Percentiles rank a stretch among this genome's conserved stretches.
Conservation (phyloP, 1,139 yeast species). For the Pichia sp. region DNA sequence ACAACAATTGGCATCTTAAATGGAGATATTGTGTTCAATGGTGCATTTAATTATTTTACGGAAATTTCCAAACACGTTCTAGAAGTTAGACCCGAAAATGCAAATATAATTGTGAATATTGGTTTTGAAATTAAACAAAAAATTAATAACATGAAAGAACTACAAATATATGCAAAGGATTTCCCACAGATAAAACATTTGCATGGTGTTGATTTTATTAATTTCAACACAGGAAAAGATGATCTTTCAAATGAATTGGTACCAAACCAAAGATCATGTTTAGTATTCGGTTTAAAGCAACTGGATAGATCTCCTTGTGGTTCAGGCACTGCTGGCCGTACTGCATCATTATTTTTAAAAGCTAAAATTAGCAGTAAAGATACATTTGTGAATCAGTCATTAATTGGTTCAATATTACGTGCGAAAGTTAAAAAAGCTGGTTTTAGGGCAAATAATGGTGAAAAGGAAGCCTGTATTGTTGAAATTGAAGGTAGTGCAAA, state of each 20-base stretch:
- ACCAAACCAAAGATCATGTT: conserved; percentile 18
- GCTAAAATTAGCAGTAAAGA: conserved; percentile 8
- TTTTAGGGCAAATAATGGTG: conserved; percentile 17
- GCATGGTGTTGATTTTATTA: conserved; percentile 21
- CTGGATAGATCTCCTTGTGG: conserved; percentile 28
- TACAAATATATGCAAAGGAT: conserved; percentile 19
- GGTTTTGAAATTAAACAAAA: conserved; percentile 20
- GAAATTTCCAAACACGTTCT: conserved; percentile 13
- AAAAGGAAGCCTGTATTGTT: conserved; percentile 20
- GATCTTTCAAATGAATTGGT: conserved; percentile 12
- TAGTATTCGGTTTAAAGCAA: conserved; percentile 23
- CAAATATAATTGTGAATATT: conserved; percentile 14
- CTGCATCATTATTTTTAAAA: conserved; percentile 20
- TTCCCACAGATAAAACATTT: conserved; percentile 22
- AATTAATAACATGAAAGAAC: conserved; percentile 6
- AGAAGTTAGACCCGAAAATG: conserved; percentile 16
- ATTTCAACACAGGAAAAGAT: conserved; percentile 3
- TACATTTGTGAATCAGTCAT: conserved; percentile 21
- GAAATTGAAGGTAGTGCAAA: conserved; percentile 24
- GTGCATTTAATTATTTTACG: conserved; percentile 24
- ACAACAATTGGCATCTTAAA: conserved; percentile 18
- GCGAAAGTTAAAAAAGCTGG: conserved; percentile 18
- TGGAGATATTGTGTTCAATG: conserved; percentile 27
- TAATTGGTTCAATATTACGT: conserved; percentile 21
- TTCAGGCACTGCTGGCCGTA: conserved; percentile 26